Evolutionary conservation across 208 protist species (phyloP).

Genomic region (Crithidia expoeki): DNA sequence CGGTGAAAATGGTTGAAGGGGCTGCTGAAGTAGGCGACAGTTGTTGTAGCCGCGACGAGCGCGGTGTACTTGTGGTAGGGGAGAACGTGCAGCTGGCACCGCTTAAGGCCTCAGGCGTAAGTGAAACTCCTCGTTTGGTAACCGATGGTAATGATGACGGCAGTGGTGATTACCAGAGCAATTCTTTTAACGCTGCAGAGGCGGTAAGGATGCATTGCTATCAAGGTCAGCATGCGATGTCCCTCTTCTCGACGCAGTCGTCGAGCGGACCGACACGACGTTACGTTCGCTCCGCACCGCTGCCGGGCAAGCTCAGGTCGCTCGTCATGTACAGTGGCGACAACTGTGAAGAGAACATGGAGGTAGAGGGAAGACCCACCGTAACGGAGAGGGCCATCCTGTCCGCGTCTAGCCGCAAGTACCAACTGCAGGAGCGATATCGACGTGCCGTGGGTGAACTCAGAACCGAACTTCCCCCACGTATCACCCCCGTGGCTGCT

Average conservation of each 20-base stretch:
- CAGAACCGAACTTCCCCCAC: neutral
- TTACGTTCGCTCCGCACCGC: neutral
- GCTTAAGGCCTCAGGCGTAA: neutral
- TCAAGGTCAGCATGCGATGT: neutral
- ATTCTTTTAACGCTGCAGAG: neutral
- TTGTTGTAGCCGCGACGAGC: neutral
- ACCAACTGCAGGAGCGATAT: conserved; percentile 9
- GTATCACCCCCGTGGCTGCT: neutral
- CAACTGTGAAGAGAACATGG: no score
- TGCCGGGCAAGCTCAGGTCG: neutral
- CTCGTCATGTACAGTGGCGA: neutral
- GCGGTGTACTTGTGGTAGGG: neutral
- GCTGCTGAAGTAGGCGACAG: neutral
- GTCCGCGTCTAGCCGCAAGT: neutral
- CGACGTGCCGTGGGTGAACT: neutral
- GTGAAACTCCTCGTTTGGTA: neutral
- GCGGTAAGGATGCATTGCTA: neutral
- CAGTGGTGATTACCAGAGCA: no score
- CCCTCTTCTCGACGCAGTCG: neutral
- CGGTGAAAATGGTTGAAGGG: no score
- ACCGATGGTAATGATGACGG: neutral
- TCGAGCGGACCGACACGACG: neutral
- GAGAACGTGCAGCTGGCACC: neutral
- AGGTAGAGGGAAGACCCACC: no score
- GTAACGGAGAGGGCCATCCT: neutral